Percentiles rank a stretch among this genome's conserved stretches.
Conservation (phyloP, 306 rosid genomes). For the Prunus persica region Prunus_persica_NCBIv2 NC_034016.1:12383001-12383500, state of each 20-base stretch:
- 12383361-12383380: constrained; percentile 36
- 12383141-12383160: not conserved
- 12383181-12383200: not conserved
- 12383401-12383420: constrained; percentile 28
- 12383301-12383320: too few relatives aligned
- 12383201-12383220: too few relatives aligned
- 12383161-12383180: not conserved
- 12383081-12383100: constrained; percentile 65
- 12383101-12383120: constrained; percentile 58
- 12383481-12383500: not conserved
- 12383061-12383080: constrained; percentile 32
- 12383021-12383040: not conserved
- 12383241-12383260: too few relatives aligned
- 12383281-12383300: too few relatives aligned
- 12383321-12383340: too few relatives aligned
- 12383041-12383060: constrained; percentile 16
- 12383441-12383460: constrained; percentile 5
- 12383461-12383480: not conserved
- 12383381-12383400: constrained; percentile 48
- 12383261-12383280: too few relatives aligned
- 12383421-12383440: not conserved
- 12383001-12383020: not conserved
- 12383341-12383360: not conserved
- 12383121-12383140: constrained; percentile 70
- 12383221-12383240: too few relatives aligned